phyloP scores from a whole-genome alignment of 257 asterid genomes.

The Solanum lignicaule region DNA sequence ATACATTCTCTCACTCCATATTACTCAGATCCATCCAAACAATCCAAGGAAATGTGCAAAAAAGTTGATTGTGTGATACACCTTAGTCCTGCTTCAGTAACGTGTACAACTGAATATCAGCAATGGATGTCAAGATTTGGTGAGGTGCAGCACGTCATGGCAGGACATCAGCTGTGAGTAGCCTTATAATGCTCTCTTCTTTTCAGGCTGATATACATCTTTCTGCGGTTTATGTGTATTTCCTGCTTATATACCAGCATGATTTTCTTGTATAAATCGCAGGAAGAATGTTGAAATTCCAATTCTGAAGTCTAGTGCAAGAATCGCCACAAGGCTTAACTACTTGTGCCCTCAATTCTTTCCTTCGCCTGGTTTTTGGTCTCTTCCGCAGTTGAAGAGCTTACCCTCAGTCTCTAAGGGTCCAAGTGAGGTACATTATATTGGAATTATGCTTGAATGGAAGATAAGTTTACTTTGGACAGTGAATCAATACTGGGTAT shows the following conservation, averaged over 20 bases:
- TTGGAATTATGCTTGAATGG: neutral
- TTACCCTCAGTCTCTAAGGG: conserved; percentile 14
- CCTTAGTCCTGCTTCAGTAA: conserved; percentile 50
- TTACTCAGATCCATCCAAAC: conserved; percentile 30
- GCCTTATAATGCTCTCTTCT: neutral
- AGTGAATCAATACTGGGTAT: neutral
- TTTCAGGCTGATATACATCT: neutral
- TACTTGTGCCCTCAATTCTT: conserved; percentile 82
- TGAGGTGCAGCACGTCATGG: conserved; percentile 90
- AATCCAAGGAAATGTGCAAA: conserved; percentile 39
- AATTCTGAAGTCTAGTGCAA: conserved; percentile 74
- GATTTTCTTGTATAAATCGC: conserved; percentile 16
- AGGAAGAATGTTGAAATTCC: conserved; percentile 92
- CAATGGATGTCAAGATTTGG: conserved; percentile 84
- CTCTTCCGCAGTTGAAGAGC: conserved; percentile 23
- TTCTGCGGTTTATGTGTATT: neutral
- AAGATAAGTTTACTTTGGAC: neutral
- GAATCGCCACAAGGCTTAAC: conserved; percentile 76
- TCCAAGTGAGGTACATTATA: conserved; percentile 29
- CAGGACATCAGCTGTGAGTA: conserved; percentile 88
- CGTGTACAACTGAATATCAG: conserved; percentile 46
- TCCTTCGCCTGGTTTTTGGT: conserved; percentile 92
- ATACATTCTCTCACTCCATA: conserved; percentile 42
- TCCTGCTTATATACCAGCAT: conserved; percentile 1
- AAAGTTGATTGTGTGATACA: conserved; percentile 80